These are phyloP conservation scores for Crithidia brevicula DNA, from an alignment of 208 protist species.

Conservation along the genomic window DNA sequence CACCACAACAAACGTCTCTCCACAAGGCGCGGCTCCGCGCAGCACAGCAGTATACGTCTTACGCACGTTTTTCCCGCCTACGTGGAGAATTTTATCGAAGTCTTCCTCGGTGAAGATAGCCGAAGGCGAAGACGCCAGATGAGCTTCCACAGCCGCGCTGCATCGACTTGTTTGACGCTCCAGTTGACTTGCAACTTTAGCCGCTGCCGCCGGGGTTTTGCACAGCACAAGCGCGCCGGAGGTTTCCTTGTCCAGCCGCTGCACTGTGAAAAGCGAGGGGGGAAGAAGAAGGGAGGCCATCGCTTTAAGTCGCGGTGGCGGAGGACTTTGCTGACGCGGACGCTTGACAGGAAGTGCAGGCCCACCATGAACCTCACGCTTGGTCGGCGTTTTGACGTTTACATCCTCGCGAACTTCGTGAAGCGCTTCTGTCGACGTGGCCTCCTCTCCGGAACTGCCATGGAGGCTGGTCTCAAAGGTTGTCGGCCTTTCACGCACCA, in stretches of 20 bases:
- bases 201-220: constrained; percentile 24
- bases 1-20: constrained; percentile 47
- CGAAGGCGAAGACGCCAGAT: background rate
- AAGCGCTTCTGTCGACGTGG: no score
- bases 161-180: constrained; percentile 45
- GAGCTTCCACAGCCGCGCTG: constrained; percentile 19
- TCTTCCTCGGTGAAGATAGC: constrained; percentile 2
- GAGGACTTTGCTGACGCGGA: background rate
- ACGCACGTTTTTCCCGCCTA: constrained; percentile 33
- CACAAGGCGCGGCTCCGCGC: constrained; percentile 32
- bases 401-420: no score
- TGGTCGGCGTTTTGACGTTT: no score
- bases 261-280: constrained; percentile 48
- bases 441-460: no score
- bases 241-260: constrained; percentile 91
- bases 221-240: constrained; percentile 76
- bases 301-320: no score
- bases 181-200: constrained; percentile 48
- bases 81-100: constrained; percentile 41
- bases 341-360: no score
- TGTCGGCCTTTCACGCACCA: background rate
- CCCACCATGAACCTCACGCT: no score
- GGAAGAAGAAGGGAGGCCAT: no score
- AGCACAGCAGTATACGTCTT: constrained; percentile 78
- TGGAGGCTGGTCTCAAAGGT: constrained; percentile 2